Conservation (phyloP, 2,329 filamentous ascomycete genomes). For the Trichoderma brevicompactum region DNA sequence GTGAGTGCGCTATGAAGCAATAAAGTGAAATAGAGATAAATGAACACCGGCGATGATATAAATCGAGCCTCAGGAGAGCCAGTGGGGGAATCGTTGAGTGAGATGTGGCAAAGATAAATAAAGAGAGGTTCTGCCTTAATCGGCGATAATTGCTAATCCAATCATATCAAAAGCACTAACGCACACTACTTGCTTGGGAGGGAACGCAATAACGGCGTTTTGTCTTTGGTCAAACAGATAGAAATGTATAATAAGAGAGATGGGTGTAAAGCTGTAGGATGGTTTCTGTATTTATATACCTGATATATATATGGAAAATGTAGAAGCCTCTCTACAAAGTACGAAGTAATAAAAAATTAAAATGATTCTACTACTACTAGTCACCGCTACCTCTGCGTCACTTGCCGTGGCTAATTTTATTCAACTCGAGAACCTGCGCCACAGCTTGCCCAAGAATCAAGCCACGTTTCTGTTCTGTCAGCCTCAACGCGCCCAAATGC, state of each 20-base stretch:
- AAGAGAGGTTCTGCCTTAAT: conserved; percentile 2
- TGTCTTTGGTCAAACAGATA: background rate
- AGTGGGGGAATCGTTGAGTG: background rate
- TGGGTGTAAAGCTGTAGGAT: background rate
- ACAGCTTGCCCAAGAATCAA: background rate
- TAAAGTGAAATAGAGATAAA: too few species aligned
- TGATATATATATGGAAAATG: background rate
- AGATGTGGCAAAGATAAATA: conserved; percentile 21
- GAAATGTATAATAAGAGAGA: background rate
- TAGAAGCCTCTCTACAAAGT: background rate
- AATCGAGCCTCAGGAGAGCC: background rate
- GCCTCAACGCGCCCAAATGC: background rate
- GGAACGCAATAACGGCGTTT: too few species aligned
- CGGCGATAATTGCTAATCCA: conserved; percentile 20
- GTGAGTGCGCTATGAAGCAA: too few species aligned
- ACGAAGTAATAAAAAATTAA: background rate
- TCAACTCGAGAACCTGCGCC: background rate
- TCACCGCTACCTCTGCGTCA: background rate
- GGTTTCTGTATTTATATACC: too few species aligned
- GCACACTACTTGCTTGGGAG: background rate
- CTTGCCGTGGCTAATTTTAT: conserved; percentile 15
- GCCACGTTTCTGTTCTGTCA: conserved; percentile 13
- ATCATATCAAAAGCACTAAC: conserved; percentile 13
- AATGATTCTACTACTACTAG: background rate
- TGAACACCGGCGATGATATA: background rate